Percentiles rank a stretch among this genome's conserved stretches.
Conservation (phyloP, 2,329 filamentous ascomycete species). For the Penicillium aurantiogriseum region DNA sequence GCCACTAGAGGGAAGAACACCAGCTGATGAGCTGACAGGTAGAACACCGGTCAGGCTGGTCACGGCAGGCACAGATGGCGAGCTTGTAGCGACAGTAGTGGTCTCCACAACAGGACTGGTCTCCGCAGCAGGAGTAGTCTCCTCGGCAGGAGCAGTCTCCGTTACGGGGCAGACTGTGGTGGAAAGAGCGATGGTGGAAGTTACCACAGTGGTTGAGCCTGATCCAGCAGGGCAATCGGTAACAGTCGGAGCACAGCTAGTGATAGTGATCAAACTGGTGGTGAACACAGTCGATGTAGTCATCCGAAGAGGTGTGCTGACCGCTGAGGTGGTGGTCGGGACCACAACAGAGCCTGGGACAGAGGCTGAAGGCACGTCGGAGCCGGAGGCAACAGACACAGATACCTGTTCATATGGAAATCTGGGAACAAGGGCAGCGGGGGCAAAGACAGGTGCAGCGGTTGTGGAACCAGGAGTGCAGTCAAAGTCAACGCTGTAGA, state of each 20-base stretch:
- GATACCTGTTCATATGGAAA: slow-evolving; percentile 14
- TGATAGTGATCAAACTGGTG: slow-evolving; percentile 40
- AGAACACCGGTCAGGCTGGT: neutral
- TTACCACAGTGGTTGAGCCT: slow-evolving; percentile 50
- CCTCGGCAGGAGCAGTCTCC: slow-evolving; percentile 22
- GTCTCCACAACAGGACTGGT: slow-evolving; percentile 19
- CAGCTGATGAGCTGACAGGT: neutral
- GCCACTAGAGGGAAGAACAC: neutral
- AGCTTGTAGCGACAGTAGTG: neutral
- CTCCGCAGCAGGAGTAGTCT: slow-evolving; percentile 19
- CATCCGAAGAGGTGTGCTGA: slow-evolving; percentile 22
- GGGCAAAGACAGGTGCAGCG: slow-evolving; percentile 1
- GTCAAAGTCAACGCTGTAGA: slow-evolving; percentile 31
- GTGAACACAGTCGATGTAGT: slow-evolving; percentile 42
- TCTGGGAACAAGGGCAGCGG: slow-evolving; percentile 6
- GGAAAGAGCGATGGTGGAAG: slow-evolving; percentile 56
- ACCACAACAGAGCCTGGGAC: neutral
- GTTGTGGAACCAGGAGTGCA: slow-evolving; percentile 25
- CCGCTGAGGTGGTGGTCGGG: slow-evolving; percentile 11
- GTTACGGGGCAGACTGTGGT: slow-evolving; percentile 60
- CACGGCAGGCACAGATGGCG: neutral
- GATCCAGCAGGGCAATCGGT: slow-evolving; percentile 51
- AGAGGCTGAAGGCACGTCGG: slow-evolving; percentile 13
- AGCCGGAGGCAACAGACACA: slow-evolving; percentile 24
- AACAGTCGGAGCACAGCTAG: slow-evolving; percentile 40